Conservation (phyloP, 192 early-diverging fungal genomes). For the Obelidium mucronatum region DNA sequence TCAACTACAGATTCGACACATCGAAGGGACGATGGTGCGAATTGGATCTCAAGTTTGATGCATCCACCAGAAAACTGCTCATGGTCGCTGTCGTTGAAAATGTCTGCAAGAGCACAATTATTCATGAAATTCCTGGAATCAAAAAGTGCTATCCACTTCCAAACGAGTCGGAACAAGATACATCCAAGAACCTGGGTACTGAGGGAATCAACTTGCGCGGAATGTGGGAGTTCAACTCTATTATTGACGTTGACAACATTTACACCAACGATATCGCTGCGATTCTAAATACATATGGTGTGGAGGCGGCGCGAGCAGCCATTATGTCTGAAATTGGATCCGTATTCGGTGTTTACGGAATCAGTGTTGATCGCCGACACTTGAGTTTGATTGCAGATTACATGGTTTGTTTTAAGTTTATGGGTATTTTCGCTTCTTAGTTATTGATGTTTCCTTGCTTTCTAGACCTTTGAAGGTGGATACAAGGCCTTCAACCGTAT, state of each 20-base stretch:
- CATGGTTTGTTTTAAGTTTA: slow-evolving; percentile 69
- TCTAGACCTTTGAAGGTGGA: slow-evolving; percentile 93
- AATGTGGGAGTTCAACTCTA: slow-evolving; percentile 80
- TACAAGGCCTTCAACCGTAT: slow-evolving; percentile 98
- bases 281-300: slow-evolving; percentile 91
- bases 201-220: slow-evolving; percentile 93
- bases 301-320: slow-evolving; percentile 92
- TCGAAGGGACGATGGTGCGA: slow-evolving; percentile 77
- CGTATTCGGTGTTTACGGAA: slow-evolving; percentile 95
- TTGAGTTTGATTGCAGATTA: slow-evolving; percentile 97
- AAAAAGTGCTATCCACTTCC: slow-evolving; percentile 78
- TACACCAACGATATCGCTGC: slow-evolving; percentile 98
- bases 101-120: slow-evolving; percentile 73
- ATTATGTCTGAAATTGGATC: slow-evolving; percentile 91
- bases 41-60: slow-evolving; percentile 85
- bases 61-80: slow-evolving; percentile 90
- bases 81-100: slow-evolving; percentile 90
- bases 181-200: slow-evolving; percentile 74
- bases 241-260: slow-evolving; percentile 85
- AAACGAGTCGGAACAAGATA: slow-evolving; percentile 83
- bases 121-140: slow-evolving; percentile 90
- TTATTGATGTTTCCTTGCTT: background rate
- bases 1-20: slow-evolving; percentile 75
- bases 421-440: slow-evolving; percentile 1
- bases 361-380: slow-evolving; percentile 93